These are phyloP conservation scores for Fulvia fulva DNA, from an alignment of 2,329 filamentous ascomycete species.

Conservation along the genomic window DNA sequence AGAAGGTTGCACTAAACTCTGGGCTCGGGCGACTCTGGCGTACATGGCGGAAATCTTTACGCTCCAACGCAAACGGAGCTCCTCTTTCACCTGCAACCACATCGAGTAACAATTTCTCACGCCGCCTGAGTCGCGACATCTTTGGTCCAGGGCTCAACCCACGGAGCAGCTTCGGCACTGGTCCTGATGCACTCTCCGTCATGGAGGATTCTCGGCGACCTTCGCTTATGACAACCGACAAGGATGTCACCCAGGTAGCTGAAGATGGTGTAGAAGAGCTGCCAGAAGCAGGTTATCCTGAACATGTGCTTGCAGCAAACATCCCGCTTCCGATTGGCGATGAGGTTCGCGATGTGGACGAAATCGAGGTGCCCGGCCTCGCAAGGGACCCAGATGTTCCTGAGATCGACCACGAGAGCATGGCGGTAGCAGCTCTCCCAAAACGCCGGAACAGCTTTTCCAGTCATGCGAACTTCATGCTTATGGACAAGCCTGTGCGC, in stretches of 20 bases:
- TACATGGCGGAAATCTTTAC: slow-evolving; percentile 85
- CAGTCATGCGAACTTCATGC: slow-evolving; percentile 6
- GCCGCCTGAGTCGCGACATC: slow-evolving; percentile 16
- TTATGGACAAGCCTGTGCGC: neutral
- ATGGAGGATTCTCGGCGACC: slow-evolving; percentile 21
- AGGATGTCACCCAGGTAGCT: slow-evolving; percentile 5
- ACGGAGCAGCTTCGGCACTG: slow-evolving; percentile 21
- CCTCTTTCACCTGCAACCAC: slow-evolving; percentile 13
- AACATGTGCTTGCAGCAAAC: slow-evolving; percentile 48
- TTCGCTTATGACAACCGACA: slow-evolving; percentile 13
- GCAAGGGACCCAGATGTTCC: slow-evolving; percentile 61
- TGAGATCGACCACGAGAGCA: slow-evolving; percentile 23
- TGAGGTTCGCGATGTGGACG: slow-evolving; percentile 64
- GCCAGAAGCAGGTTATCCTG: slow-evolving; percentile 40
- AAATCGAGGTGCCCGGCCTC: slow-evolving; percentile 75
- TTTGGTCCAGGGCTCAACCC: slow-evolving; percentile 16
- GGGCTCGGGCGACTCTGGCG: slow-evolving; percentile 88
- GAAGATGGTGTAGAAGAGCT: slow-evolving; percentile 15
- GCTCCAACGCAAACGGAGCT: slow-evolving; percentile 34
- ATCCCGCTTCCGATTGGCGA: slow-evolving; percentile 66
- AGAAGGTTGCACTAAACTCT: slow-evolving; percentile 84
- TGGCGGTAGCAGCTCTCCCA: slow-evolving; percentile 18
- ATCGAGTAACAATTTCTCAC: slow-evolving; percentile 16
- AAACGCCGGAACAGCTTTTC: slow-evolving; percentile 25
- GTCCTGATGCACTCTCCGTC: slow-evolving; percentile 19